These are phyloP conservation scores for Bocquillonia castaneifolia DNA, from an alignment of 441 rosid genomes.

Conservation along the genomic window DNA sequence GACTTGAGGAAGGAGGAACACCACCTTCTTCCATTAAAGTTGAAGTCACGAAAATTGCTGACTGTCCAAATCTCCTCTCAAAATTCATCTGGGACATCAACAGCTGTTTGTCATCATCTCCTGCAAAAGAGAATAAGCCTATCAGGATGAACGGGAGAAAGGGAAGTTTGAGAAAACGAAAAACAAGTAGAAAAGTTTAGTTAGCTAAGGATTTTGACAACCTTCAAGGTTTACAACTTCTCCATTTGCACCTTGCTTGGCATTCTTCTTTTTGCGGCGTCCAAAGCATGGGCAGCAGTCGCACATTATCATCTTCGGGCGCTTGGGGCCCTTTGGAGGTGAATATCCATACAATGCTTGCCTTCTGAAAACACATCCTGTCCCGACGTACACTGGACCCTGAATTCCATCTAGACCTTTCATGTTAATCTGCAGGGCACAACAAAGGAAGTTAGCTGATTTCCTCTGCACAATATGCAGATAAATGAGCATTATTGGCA, in stretches of 20 bases:
- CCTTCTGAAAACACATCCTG: conserved; percentile 80
- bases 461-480: neutral
- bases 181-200: neutral
- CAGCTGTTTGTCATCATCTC: conserved; percentile 76
- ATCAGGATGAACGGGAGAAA: conserved; percentile 18
- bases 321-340: conserved; percentile 59
- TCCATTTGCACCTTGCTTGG: conserved; percentile 42
- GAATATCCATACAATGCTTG: conserved; percentile 88
- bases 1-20: conserved; percentile 69
- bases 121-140: conserved; percentile 22
- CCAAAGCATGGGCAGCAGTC: conserved; percentile 97
- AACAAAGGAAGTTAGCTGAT: conserved; percentile 13
- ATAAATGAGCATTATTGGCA: neutral
- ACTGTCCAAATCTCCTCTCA: conserved; percentile 82
- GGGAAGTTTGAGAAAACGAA: conserved; percentile 37
- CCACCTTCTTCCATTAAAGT: conserved; percentile 89
- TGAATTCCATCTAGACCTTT: conserved; percentile 94
- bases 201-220: conserved; percentile 19
- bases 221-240: conserved; percentile 59
- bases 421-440: conserved; percentile 79
- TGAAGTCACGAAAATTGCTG: conserved; percentile 79
- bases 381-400: conserved; percentile 91
- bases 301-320: conserved; percentile 90
- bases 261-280: conserved; percentile 52
- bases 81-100: conserved; percentile 77